These are phyloP conservation scores for Obelidium mucronatum DNA, from an alignment of 192 early-diverging fungal species.

Conservation along the genomic window DNA sequence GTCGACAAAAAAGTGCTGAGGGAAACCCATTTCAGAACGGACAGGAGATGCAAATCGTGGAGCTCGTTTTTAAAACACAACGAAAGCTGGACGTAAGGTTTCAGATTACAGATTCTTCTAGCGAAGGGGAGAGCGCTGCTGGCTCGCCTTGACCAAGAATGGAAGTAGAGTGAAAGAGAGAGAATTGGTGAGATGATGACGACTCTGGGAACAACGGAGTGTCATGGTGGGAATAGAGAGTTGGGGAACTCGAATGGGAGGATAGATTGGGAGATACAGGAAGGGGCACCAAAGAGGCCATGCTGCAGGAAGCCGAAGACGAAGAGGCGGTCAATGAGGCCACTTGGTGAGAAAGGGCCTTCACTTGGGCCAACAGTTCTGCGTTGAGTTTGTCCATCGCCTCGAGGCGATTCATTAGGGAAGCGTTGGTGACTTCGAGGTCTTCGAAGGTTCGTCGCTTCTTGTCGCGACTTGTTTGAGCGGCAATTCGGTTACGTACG, in stretches of 20 bases:
- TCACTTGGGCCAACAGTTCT: constrained; percentile 3
- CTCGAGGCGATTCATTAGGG: constrained; percentile 23
- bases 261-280: constrained; percentile 7
- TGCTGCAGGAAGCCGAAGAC: neutral
- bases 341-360: neutral
- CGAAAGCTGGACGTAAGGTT: neutral
- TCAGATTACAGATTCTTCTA: neutral
- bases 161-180: constrained; percentile 11
- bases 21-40: neutral
- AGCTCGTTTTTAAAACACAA: neutral
- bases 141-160: constrained; percentile 40
- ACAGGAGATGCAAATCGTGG: neutral
- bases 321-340: neutral
- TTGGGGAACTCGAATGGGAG: neutral
- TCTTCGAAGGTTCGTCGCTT: constrained; percentile 66
- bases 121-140: constrained; percentile 24
- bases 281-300: constrained; percentile 2
- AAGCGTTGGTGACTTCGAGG: constrained; percentile 41
- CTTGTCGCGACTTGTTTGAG: constrained; percentile 76
- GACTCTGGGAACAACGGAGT: no score
- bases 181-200: no score
- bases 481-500: constrained; percentile 75
- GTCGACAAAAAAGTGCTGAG: no score
- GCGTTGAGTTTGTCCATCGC: constrained; percentile 1
- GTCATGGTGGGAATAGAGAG: no score